Percentiles rank a stretch among this genome's conserved stretches.
phyloP scores from a whole-genome alignment of 305 asterid species.

The Fraxinus sp. region DNA sequence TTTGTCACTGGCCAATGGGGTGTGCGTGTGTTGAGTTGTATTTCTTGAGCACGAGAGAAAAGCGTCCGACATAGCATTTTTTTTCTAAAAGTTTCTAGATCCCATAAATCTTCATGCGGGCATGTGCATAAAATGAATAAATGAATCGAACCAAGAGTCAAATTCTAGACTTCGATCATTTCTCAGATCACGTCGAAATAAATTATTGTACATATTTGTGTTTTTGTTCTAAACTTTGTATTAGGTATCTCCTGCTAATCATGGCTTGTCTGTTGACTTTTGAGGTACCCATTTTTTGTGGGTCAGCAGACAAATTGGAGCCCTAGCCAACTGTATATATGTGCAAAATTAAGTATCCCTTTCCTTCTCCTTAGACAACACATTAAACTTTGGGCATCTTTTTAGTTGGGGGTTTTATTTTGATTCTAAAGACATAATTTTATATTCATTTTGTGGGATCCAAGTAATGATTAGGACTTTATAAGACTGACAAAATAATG shows the following conservation, averaged over 20 bases:
- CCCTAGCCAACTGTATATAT: constrained; percentile 44
- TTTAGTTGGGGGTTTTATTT: constrained; percentile 34
- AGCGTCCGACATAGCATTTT: not conserved
- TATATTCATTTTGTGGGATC: constrained; percentile 38
- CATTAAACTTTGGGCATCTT: constrained; percentile 35
- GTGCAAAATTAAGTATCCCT: constrained; percentile 25
- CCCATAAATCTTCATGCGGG: not conserved
- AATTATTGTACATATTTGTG: not conserved
- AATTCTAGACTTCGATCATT: not conserved
- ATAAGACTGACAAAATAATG: constrained; percentile 35
- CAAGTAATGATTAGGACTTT: constrained; percentile 50
- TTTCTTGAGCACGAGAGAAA: not conserved
- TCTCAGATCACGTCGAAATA: not conserved
- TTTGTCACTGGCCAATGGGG: not conserved
- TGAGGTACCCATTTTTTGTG: constrained; percentile 41
- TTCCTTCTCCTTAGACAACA: constrained; percentile 15
- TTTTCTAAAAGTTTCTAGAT: not conserved
- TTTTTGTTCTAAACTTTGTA: not conserved
- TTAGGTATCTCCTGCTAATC: constrained; percentile 31
- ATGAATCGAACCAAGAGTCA: not conserved
- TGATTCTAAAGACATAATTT: constrained; percentile 20
- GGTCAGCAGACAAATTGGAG: constrained; percentile 52
- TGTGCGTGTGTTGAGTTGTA: not conserved
- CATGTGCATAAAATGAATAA: not conserved
- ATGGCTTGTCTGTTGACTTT: constrained; percentile 46